Evolutionary conservation across 345 rosid genomes (phyloP).

Genomic region (Rhizophora mangle): DNA sequence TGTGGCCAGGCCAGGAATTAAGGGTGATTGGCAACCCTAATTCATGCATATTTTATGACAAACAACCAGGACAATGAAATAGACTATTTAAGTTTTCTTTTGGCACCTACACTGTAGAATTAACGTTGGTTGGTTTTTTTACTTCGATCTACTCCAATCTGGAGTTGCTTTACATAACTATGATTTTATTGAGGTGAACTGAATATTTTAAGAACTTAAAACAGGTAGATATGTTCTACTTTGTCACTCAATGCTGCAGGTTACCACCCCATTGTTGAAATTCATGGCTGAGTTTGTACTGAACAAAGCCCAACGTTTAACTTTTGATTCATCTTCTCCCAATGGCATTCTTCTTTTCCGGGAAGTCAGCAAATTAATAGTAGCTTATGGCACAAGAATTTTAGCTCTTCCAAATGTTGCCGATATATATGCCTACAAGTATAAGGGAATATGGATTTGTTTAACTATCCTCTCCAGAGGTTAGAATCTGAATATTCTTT

Average conservation of each 20-base stretch:
- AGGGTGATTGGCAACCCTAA: no score
- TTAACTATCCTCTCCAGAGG: constrained; percentile 91
- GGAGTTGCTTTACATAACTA: no score
- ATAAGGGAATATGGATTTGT: constrained; percentile 98
- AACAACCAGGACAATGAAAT: neutral
- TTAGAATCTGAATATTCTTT: constrained; percentile 29
- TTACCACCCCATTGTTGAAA: constrained; percentile 86
- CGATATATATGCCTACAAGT: constrained; percentile 88
- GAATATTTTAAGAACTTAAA: no score
- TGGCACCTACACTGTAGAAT: neutral
- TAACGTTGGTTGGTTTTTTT: no score
- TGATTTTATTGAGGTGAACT: no score
- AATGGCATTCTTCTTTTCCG: constrained; percentile 99
- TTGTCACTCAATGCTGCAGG: constrained; percentile 52
- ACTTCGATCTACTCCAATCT: no score
- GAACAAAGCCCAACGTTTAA: constrained; percentile 91
- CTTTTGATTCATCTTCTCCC: constrained; percentile 96
- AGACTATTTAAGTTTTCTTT: neutral
- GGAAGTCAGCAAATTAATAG: constrained; percentile 95
- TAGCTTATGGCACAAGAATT: constrained; percentile 93
- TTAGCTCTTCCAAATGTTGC: constrained; percentile 89
- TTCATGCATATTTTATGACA: no score
- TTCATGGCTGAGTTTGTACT: constrained; percentile 98
- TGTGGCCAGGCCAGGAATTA: no score
- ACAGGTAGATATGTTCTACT: neutral